Evolutionary conservation across 176 grass and related monocot genomes (phyloP), one percentile per base, ranked within the genome.

Genomic region (Eleusine coracana): DNA sequence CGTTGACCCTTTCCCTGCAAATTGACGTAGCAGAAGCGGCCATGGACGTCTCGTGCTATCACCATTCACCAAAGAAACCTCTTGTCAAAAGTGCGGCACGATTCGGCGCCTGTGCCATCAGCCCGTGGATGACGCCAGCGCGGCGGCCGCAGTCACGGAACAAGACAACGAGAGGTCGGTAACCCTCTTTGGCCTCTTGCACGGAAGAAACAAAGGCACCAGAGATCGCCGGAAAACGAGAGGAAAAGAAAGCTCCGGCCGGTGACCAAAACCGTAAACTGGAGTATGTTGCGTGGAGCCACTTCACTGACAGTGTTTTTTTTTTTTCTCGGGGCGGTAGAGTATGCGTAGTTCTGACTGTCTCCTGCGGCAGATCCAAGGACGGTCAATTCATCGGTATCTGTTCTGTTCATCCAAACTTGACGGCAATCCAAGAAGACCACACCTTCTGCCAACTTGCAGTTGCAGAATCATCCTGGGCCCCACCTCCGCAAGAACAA

Each of bases 371-470:
- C 73, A 77, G 64, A 59, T 37, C 63, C 67, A 27, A 67, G 58
- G 48, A 20, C 3, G 17, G 52, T 38, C 31, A 25, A 39, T 71
- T 42, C 59, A 78, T 78, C 20, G 67, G 79, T 45, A 14, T 7
- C 80, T 73, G 80, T 49, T 78, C 79, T 36, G 18, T 56, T 46
- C 2, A 46, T n/a, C 54, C 14, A 25, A 25, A 25, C 25, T 25
- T 25, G 7, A 66, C 1, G 78, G 78, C 60, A 42, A 55, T 48
- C 44, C 68, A 41, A 71, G 29, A 18, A 78, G 83, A 6, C 83
- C 83, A 71, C 83, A 7, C 41, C 46, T 73, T 83, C 5, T 49
- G 16, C 45, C 68, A 34, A 80, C 84, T 79, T 86, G 75, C 17
- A 25, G 51, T 20, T 7, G 18, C 9, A 46, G 9, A 11, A 46